Base-by-base conservation (phyloP, 306 rosid genomes). In the Fagus crenata region DNA sequence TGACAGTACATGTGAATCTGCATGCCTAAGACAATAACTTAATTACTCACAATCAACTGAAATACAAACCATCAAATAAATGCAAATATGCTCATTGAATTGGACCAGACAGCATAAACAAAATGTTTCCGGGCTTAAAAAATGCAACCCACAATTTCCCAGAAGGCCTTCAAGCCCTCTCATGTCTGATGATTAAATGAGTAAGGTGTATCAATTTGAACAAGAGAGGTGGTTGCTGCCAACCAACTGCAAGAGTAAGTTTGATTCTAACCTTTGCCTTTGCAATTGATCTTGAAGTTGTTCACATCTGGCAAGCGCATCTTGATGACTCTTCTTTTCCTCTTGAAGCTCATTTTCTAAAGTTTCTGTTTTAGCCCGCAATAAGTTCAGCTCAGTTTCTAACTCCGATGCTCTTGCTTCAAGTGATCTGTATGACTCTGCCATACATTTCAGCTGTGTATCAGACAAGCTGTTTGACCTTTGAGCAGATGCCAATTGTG, bases 361-460 rank as follows among this genome's bases (percentile, higher is more conserved):
- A 58, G 87, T 80, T 75, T 89, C 97, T 36, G 85, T 81, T 87
- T 86, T 90, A 58, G 71, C 83, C 40, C 75, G 87, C 56, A 92
- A 83, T 71, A 78, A 87, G 75, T 87, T 89, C 82, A 89, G 32
- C 75, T 96, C 93, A 55, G 88, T 86, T 86, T 91, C 93, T 40
- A 92, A 84, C 80, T 88, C 98, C 17, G 83, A 85, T 36, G 97
- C 83, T 37, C 92, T 93, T 39, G 85, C 81, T 85, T 96, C 99
- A 71, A 96, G 97, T 73, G 97, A 89, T 70, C 96, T 85, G 82
- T 96, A 96, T 0, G 99, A 96, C 78, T 96, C 98, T 72, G 96
- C 97, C 99, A 96, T 92, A 73, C 99, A 96, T 84, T 91, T 96
- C 60, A 96, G 89, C 91, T 96, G 99, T 1, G 99, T 96, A 85